Percentiles rank a stretch among this genome's conserved stretches.
Evolutionary conservation across 2,329 filamentous ascomycete genomes (phyloP).

Genomic region (Tympanopsis confertula): DNA sequence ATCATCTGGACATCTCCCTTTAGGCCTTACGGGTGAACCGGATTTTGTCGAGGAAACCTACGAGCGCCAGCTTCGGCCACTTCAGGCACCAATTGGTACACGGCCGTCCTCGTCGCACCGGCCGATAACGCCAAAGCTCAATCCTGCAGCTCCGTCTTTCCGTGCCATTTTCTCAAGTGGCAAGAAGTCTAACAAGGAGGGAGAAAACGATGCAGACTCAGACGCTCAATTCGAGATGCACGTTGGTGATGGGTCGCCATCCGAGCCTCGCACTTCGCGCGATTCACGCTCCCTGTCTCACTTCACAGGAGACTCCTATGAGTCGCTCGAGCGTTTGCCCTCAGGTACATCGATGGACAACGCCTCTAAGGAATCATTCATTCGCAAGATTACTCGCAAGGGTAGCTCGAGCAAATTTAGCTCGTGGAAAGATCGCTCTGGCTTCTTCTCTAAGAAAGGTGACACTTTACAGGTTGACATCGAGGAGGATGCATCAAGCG

Average conservation of each 20-base stretch:
- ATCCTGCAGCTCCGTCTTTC: neutral
- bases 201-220: neutral
- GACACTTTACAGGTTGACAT: conserved; percentile 25
- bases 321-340: conserved; percentile 30
- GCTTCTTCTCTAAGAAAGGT: conserved; percentile 30
- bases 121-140: neutral
- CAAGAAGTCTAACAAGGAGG: neutral
- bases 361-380: conserved; percentile 31
- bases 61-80: neutral
- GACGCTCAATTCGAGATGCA: neutral
- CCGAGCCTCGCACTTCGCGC: neutral
- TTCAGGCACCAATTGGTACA: neutral
- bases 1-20: neutral
- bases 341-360: conserved; percentile 26
- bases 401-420: conserved; percentile 36
- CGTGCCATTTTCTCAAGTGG: neutral
- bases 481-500: conserved; percentile 24
- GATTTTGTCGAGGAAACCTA: neutral
- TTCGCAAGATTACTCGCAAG: conserved; percentile 36
- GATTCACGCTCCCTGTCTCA: conserved; percentile 12
- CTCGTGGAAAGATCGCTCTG: conserved; percentile 34
- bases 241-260: neutral
- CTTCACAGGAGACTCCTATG: conserved; percentile 30
- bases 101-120: neutral
- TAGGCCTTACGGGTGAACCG: neutral